A percentile compares a stretch with the other conserved stretches of the same genome.
These are phyloP conservation scores for Cucumis hystrix DNA, from an alignment of 306 rosid genomes.

Conservation along the genomic window DNA sequence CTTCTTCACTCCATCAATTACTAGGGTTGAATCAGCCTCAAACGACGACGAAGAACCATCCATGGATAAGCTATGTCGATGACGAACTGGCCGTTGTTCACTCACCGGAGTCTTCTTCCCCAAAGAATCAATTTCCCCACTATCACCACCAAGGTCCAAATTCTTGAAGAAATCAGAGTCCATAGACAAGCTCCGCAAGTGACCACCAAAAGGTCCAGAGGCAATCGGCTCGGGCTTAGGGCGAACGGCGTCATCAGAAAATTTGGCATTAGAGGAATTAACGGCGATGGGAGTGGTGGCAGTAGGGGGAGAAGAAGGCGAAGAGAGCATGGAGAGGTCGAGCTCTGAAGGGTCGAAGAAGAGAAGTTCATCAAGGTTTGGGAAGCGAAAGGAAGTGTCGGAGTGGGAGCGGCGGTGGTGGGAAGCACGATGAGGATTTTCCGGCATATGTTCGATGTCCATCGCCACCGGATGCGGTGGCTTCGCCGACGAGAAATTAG, in stretches of 20 bases:
- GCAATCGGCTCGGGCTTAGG: conserved; percentile 18
- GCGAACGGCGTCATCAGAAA: conserved; percentile 44
- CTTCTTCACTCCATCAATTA: conserved; percentile 59
- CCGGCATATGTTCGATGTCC: conserved; percentile 69
- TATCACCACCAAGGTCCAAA: conserved; percentile 22
- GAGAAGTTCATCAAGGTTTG: conserved; percentile 80
- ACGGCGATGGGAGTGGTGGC: conserved; percentile 20
- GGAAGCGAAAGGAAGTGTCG: conserved; percentile 70
- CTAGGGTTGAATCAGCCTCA: conserved; percentile 36
- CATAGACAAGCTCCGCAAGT: conserved; percentile 70
- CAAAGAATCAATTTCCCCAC: conserved; percentile 11
- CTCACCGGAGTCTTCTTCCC: conserved; percentile 19
- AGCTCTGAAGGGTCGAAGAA: conserved; percentile 85
- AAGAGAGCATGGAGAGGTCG: conserved; percentile 61
- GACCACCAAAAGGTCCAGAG: conserved; percentile 18
- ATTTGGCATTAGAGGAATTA: conserved; percentile 17
- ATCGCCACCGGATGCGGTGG: conserved; percentile 22
- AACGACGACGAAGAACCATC: conserved; percentile 65
- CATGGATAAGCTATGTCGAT: conserved; percentile 74
- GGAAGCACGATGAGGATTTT: conserved; percentile 47
- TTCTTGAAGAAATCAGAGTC: conserved; percentile 85
- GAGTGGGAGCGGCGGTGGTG: conserved; percentile 93
- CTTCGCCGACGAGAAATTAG: conserved; percentile 23
- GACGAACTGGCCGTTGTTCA: conserved; percentile 36
- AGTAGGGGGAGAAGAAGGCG: conserved; percentile 20